These are phyloP conservation scores for Neurospora sp. DNA, from an alignment of 495 filamentous ascomycete genomes.

Conservation along the genomic window DNA sequence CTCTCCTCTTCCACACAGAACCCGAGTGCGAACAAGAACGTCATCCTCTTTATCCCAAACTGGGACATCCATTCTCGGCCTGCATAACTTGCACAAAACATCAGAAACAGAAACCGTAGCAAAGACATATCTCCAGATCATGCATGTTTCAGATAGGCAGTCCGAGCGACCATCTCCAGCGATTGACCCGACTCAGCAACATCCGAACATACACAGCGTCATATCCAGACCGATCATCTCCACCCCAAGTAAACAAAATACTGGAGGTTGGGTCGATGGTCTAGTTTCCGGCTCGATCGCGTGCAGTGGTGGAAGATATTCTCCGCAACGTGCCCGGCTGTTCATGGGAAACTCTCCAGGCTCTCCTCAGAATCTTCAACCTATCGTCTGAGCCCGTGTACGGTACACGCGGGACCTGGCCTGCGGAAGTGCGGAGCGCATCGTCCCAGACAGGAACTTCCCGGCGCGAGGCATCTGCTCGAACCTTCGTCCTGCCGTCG, in stretches of 20 bases:
- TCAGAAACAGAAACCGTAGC: not conserved
- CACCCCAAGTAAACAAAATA: not conserved
- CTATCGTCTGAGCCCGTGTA: not conserved
- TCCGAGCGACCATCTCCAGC: not conserved
- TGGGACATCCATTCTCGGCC: not conserved
- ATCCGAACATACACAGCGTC: not conserved
- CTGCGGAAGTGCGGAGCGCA: not conserved
- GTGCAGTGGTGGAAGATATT: not conserved
- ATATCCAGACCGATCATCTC: not conserved
- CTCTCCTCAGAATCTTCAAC: not conserved
- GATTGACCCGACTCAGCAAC: not conserved
- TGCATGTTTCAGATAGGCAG: not conserved
- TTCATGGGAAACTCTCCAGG: not conserved
- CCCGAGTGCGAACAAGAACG: not conserved
- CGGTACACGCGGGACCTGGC: not conserved
- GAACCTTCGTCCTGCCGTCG: not conserved
- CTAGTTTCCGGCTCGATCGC: not conserved
- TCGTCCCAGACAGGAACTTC: not conserved
- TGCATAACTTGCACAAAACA: not conserved
- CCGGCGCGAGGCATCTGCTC: not conserved
- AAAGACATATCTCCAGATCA: not conserved
- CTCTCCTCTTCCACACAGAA: not conserved
- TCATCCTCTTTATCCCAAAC: not conserved
- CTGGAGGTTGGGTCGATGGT: not conserved
- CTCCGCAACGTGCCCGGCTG: not conserved